Base-by-base conservation (phyloP, 352 stramenopile species). In the Aphanomyces astaci region DNA sequence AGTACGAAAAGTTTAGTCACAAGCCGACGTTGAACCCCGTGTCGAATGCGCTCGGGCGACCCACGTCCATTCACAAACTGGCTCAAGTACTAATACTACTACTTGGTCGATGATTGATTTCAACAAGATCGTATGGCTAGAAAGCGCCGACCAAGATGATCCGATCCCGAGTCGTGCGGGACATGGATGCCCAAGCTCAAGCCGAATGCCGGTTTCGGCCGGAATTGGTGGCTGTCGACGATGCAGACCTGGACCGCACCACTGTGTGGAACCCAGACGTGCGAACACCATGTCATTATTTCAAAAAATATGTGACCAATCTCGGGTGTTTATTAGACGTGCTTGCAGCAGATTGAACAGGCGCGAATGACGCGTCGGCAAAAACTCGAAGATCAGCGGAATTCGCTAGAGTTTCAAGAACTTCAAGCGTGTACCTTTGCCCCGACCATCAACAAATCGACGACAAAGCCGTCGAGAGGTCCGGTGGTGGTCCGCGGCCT, bases 11-110 rank as follows among this genome's bases (percentile, higher is more conserved):
- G 64, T 92, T 76, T 33, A 76, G 78, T 0, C 92, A 92, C 74
- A 88, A 92, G 25, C 86, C 87, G 0, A 65, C 79, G 56, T 90
- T 94, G 45, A 95, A 94, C 67, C 72, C 76, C 0, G 71, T 95
- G 1, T 94, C 84, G 0, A 82, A 84, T 48, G 82, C 75, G 1
- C 72, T 95, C 17, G 82, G 78, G 2, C 76, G 74, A 13, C 63
- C 76, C 5, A 76, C 79, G 33, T 84, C 75, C 10, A 60, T 84
- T 19, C 75, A 81, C 3, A 76, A 83, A 40, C 67, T 88, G 1
- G 73, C 79, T 3, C 73, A 82, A 15, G 62, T 68, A 9, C 22
- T 15, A 24, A 25, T 28, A 49, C 17, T 3, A 4, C 19, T 28
- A 27, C 19, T 10, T 64, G 17, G 25, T 40, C 11, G 7, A 31